phyloP scores from a whole-genome alignment of 768 basidiomycete species.

The Krasilnikovozyma curviuscula region DNA sequence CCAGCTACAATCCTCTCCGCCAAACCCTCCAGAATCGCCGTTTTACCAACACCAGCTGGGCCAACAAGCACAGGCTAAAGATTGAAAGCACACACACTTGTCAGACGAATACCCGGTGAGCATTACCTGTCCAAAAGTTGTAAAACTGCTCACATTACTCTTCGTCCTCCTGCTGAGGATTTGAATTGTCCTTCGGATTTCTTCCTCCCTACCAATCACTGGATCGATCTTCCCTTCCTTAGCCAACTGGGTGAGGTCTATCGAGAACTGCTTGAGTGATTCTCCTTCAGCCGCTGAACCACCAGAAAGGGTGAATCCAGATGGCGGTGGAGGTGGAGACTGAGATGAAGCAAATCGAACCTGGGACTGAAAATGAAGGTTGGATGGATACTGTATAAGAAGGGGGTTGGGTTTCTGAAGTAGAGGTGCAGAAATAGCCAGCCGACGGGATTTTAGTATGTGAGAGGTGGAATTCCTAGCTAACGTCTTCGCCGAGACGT shows the following conservation, averaged over 20 bases:
- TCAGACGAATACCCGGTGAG: not conserved
- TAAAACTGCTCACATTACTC: constrained; percentile 64
- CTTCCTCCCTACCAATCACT: constrained; percentile 73
- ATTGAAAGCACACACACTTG: too few relatives aligned
- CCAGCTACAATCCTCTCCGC: constrained; percentile 69
- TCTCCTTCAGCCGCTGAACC: too few relatives aligned
- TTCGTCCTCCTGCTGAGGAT: constrained; percentile 78
- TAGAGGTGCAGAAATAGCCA: too few relatives aligned
- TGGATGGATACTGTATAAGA: too few relatives aligned
- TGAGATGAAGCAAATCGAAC: too few relatives aligned
- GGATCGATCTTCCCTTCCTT: constrained; percentile 72
- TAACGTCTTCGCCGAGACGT: too few relatives aligned
- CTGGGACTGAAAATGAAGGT: too few relatives aligned
- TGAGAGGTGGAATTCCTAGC: too few relatives aligned
- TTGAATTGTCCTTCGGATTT: constrained; percentile 78
- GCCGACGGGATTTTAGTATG: too few relatives aligned
- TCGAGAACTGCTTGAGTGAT: constrained; percentile 10
- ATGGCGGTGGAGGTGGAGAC: too few relatives aligned
- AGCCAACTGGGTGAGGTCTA: constrained; percentile 73
- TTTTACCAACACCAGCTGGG: constrained; percentile 81
- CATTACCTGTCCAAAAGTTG: constrained; percentile 30
- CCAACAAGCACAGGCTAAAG: constrained; percentile 34
- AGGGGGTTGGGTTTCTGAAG: too few relatives aligned
- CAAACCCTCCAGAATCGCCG: constrained; percentile 74
- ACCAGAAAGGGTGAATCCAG: too few relatives aligned